These are phyloP conservation scores for Dothistroma pini DNA, from an alignment of 2,329 filamentous ascomycete species.

Conservation along the genomic window DNA sequence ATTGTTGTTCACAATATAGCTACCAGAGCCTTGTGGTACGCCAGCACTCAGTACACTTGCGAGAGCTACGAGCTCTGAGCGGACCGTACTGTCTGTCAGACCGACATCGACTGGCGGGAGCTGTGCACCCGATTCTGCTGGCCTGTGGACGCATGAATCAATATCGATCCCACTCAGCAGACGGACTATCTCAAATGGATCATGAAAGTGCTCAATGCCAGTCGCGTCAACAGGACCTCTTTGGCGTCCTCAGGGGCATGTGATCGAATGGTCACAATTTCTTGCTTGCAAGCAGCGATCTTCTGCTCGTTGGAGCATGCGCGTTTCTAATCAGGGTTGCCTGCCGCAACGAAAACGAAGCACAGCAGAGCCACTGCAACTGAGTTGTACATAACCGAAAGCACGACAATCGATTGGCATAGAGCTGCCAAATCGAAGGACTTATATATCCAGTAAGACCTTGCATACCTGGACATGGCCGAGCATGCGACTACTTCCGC, in stretches of 20 bases:
- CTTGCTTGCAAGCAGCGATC: conserved; percentile 14
- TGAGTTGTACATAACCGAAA: background rate
- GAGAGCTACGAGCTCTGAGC: conserved; percentile 10
- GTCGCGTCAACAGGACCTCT: conserved; percentile 9
- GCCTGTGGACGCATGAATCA: background rate
- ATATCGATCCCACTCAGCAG: too few species aligned
- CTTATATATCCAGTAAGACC: too few species aligned
- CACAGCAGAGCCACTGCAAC: background rate
- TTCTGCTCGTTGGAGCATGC: conserved; percentile 4
- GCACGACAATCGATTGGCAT: background rate
- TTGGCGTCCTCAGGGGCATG: conserved; percentile 9
- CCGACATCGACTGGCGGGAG: conserved; percentile 12
- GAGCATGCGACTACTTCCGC: too few species aligned
- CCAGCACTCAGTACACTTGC: conserved; percentile 10
- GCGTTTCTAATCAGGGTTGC: background rate
- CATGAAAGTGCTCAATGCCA: conserved; percentile 12
- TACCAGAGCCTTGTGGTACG: conserved; percentile 7
- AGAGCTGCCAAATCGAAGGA: too few species aligned
- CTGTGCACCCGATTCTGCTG: background rate
- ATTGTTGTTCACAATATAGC: conserved; percentile 13
- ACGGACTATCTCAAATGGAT: background rate
- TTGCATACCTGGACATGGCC: too few species aligned
- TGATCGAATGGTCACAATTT: conserved; percentile 15
- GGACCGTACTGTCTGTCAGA: conserved; percentile 12
- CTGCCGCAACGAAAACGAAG: background rate